Percentiles rank a stretch among this genome's conserved stretches.
Evolutionary conservation across 192 early-diverging fungal genomes (phyloP).

Genomic region (Lobosporangium transversale): DNA sequence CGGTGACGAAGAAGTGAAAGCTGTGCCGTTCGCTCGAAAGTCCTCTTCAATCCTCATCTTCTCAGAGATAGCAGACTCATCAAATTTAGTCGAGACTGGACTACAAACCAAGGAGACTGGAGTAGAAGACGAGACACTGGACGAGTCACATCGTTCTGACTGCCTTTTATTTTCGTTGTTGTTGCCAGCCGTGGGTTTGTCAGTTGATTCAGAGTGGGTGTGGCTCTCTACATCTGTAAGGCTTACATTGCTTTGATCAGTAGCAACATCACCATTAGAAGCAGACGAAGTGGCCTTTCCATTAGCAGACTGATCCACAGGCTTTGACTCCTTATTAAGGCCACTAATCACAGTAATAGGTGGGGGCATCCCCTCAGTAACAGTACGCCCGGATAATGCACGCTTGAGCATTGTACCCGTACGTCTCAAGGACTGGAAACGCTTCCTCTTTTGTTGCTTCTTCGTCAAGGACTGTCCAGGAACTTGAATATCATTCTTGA

Average conservation of each 20-base stretch:
- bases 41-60: neutral
- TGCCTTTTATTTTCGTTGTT: no score
- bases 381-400: conserved; percentile 37
- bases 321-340: neutral
- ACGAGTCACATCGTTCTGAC: no score
- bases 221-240: neutral
- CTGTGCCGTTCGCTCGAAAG: neutral
- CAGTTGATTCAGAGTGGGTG: neutral
- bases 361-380: conserved; percentile 3
- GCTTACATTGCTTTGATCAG: neutral
- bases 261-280: neutral
- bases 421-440: conserved; percentile 23
- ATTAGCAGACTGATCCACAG: neutral
- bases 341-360: neutral
- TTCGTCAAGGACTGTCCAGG: conserved; percentile 27
- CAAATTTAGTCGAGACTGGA: conserved; percentile 2
- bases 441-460: conserved; percentile 16
- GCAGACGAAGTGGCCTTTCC: neutral
- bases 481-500: conserved; percentile 49
- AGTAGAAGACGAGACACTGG: neutral
- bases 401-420: conserved; percentile 36
- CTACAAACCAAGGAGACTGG: neutral
- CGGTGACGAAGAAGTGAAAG: neutral
- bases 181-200: no score
- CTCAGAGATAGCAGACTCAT: neutral